Evolutionary conservation across 257 asterid genomes (phyloP).

Genomic region (Solanum sitiens): DNA sequence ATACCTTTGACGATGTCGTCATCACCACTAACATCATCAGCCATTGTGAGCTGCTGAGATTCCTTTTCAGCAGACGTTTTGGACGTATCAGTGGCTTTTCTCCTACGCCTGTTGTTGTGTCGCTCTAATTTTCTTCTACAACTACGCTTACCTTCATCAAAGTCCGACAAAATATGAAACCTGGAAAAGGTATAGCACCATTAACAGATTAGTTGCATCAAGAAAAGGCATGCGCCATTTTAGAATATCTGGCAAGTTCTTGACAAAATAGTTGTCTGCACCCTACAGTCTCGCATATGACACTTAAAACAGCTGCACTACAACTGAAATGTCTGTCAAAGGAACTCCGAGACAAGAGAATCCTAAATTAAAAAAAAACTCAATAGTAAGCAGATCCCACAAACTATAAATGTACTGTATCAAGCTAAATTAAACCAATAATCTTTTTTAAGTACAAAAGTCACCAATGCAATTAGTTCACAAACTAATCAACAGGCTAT

Average conservation of each 20-base stretch:
- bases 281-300: background rate
- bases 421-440: background rate
- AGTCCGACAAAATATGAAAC: slow-evolving; percentile 74
- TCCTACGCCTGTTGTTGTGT: slow-evolving; percentile 76
- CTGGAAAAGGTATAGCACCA: slow-evolving; percentile 28
- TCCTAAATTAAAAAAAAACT: background rate
- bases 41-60: slow-evolving; percentile 22
- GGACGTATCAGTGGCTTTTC: slow-evolving; percentile 47
- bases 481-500: background rate
- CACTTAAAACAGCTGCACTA: background rate
- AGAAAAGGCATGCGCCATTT: background rate
- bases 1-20: slow-evolving; percentile 64
- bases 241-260: background rate
- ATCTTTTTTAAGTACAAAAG: background rate
- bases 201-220: background rate
- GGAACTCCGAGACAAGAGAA: background rate
- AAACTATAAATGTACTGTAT: background rate
- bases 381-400: background rate
- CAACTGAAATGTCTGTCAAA: background rate
- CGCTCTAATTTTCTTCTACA: slow-evolving; percentile 89
- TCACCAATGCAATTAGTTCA: background rate
- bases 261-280: background rate
- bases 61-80: slow-evolving; percentile 41
- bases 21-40: slow-evolving; percentile 54
- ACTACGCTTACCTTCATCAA: slow-evolving; percentile 89